These are phyloP conservation scores for Schizophyllum amplum DNA, from an alignment of 1,284 basidiomycete species.

Conservation along the genomic window DNA sequence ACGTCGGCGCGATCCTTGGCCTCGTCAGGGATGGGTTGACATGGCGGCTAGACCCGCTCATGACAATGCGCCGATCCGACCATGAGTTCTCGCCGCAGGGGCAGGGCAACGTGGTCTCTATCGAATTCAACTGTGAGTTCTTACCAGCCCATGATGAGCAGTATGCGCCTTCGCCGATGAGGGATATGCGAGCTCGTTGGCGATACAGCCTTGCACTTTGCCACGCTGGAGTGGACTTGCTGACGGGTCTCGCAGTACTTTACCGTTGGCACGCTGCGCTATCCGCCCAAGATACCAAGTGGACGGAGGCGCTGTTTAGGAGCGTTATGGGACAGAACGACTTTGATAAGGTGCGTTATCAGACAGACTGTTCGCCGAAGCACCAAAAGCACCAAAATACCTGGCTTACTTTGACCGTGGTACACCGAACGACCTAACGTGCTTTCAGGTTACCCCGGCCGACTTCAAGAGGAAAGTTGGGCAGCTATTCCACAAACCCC, in stretches of 20 bases:
- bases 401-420: constrained; percentile 8
- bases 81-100: constrained; percentile 52
- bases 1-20: constrained; percentile 64
- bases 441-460: constrained; percentile 28
- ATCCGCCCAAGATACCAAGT: constrained; percentile 50
- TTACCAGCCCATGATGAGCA: neutral
- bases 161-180: too few relatives aligned
- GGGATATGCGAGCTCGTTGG: too few relatives aligned
- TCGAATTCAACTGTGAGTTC: constrained; percentile 56
- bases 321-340: constrained; percentile 32
- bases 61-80: constrained; percentile 40
- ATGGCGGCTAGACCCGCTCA: constrained; percentile 59
- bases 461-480: constrained; percentile 35
- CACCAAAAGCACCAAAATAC: too few relatives aligned
- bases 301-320: constrained; percentile 46
- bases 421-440: constrained; percentile 1
- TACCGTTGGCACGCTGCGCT: constrained; percentile 72
- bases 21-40: constrained; percentile 49
- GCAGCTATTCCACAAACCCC: constrained; percentile 25
- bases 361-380: neutral
- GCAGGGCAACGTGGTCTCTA: constrained; percentile 61
- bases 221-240: too few relatives aligned
- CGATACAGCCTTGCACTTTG: too few relatives aligned
- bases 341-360: constrained; percentile 25
- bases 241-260: constrained; percentile 26